Base-by-base conservation (phyloP, 805 yeast species). In the Ogataea saltuana region DNA sequence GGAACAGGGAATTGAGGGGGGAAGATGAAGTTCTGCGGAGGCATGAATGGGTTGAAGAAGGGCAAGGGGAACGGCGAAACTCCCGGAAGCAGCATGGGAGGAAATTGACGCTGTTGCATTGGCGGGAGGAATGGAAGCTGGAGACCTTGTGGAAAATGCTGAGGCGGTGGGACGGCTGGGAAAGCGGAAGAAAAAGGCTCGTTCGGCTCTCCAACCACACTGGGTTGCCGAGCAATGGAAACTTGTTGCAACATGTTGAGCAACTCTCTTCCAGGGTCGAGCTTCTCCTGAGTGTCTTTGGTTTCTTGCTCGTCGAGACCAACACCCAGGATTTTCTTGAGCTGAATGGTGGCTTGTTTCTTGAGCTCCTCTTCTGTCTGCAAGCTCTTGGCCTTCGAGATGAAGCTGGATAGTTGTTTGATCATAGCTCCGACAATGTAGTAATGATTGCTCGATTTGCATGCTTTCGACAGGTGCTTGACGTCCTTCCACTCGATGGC, bases 401-500 rank as follows among this genome's bases (percentile, higher is more conserved):
- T 70, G 79, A 82, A 85, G 39, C 70, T 67, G 36, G 64, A 57
- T 46, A 80, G 62, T 9, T 81, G 82, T 48, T 78, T 72, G 16
- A 75, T 57, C 59, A 79, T 68, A 7, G 78, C 64, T 13, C 68
- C 62, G 10, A 80, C 73, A 26, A 80, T 62, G 54, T 72, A 78
- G 47, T 59, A 75, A 20, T 63, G 57, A 20, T 50, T 47, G 16
- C 48, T 41, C 22, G 63, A 54, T 35, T 63, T 62, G 44, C 65
- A 61, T 13, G 63, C 57, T 29, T 68, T 69, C 2, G 61, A 50
- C 23, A 75, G 58, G 32, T 63, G 63, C 45, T 69, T 81, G 49
- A 85, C 68, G 53, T 80, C 83, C 50, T 70, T 68, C 98, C 97
- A 91, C 63, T 83, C 75, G 39, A 91, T 87, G 42, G 78, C 77